A percentile compares a stretch with the other conserved stretches of the same genome.
Evolutionary conservation across 768 basidiomycete species (phyloP).

Genomic region (Chalciporus chontae): DNA sequence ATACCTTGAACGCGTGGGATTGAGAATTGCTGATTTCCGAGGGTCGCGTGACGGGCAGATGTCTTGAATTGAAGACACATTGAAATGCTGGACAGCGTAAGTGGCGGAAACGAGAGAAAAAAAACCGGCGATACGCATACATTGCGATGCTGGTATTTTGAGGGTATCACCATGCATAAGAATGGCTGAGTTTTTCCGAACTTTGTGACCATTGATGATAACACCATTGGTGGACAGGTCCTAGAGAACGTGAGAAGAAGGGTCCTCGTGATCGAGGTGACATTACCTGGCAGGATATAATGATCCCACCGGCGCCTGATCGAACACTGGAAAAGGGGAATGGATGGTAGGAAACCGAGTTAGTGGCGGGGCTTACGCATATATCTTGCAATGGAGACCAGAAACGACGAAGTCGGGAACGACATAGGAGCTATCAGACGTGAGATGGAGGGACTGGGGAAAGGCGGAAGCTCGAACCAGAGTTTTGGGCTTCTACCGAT

Average conservation of each 20-base stretch:
- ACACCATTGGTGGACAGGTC: slow-evolving; percentile 78
- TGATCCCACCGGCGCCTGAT: slow-evolving; percentile 66
- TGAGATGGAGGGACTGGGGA: slow-evolving; percentile 1
- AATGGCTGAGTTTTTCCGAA: slow-evolving; percentile 64
- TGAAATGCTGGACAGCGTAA: slow-evolving; percentile 49
- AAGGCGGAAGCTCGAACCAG: slow-evolving; percentile 41
- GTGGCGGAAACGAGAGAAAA: background rate
- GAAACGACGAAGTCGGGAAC: slow-evolving; percentile 63
- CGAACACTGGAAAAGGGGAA: slow-evolving; percentile 45
- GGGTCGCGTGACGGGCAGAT: slow-evolving; percentile 46
- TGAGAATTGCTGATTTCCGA: slow-evolving; percentile 57
- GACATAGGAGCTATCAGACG: slow-evolving; percentile 49
- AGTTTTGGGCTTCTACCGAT: slow-evolving; percentile 70
- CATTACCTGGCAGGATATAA: slow-evolving; percentile 74
- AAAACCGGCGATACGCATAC: slow-evolving; percentile 31
- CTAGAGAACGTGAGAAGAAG: slow-evolving; percentile 32
- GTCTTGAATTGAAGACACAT: slow-evolving; percentile 57
- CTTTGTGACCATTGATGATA: slow-evolving; percentile 62
- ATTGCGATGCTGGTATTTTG: slow-evolving; percentile 62
- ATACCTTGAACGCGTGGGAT: slow-evolving; percentile 52
- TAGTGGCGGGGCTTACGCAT: slow-evolving; percentile 52
- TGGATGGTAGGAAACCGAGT: background rate
- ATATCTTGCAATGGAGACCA: slow-evolving; percentile 70
- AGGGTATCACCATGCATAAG: slow-evolving; percentile 75
- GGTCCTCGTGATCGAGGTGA: background rate